Base-by-base conservation (phyloP, 345 rosid genomes). In the Hibiscus syriacus region DNA sequence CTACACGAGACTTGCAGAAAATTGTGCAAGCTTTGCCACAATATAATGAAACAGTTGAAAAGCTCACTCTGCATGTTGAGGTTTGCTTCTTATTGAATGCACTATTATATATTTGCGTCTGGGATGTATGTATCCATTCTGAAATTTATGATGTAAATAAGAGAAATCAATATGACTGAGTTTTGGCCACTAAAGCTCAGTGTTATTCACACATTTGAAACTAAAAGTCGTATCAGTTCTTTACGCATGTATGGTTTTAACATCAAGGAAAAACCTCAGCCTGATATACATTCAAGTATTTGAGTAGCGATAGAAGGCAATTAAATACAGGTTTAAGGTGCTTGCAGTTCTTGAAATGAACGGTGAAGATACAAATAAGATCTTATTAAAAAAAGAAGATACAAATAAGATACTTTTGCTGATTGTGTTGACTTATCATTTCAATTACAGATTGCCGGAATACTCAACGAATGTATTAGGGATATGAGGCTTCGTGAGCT, bases 21-120 rank as follows among this genome's bases (percentile, higher is more conserved):
- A 82, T 93, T 74, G 98, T 93, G 80, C 98, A 93, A 79, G 83
- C 98, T 60, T 81, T 93, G 81, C 96, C 97, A 12, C 83, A 88
- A 71, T 93, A 88, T 70, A 90, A 83, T 10, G 96, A 93, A 77
- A 84, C 80, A 80, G 81, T 86, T 64, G 97, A 93, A 57, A 90
- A 84, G 82, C 92, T 93, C 53, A 83, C 97, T 64, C 86, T 84
- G 71, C 98, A 93, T 70, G 89, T 93, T 32, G 98, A 93, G 97
- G 98, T 93, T 77, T 73, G 84, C 71, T 70, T 70, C 71, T 45
- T 70, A 19, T 62, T 62, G 66, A 60, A 36, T 60, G 29, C 49
- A 34, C 38, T 6, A 34, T 0, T 34, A 6, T 34, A 34, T 6
- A 34, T 34, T 34, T 34, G 11, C 27, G 38, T 56, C 62, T 13